Evolutionary conservation across 2,329 filamentous ascomycete genomes (phyloP), one percentile per base, ranked within the genome.

Genomic region (Stachybotrys elegans): DNA sequence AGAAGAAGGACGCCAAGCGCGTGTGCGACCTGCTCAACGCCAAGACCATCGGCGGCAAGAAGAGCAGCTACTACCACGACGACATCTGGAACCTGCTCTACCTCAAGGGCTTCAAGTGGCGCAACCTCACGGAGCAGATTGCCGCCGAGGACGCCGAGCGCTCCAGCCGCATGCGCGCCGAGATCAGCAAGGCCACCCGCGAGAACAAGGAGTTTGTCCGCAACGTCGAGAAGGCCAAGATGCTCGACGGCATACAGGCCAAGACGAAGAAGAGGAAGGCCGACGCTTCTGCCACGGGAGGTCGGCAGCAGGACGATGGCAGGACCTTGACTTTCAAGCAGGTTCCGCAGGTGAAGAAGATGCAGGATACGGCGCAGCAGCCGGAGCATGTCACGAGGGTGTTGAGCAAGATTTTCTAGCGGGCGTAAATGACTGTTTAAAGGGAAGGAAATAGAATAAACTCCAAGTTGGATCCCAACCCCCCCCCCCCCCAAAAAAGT

Each of bases 81-180:
- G 88, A 94, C 61, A 76, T 94, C 36, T 94, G 88, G 88, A 91
- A 86, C 55, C 69, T 93, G 50, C 76, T 86, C 48, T 94, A 94
- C 58, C 69, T 94, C 49, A 84, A 80, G 50, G 87, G 86, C 2
- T 92, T 93, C 69, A 93, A 92, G 65, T 94, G 88, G 88, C 71
- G 77, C 50, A 73, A 83, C 56, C 64, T 83, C 50, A 89, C 85
- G 45, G 84, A 88, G 62, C 85, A 91, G 67, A 90, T 92, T 53
- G 76, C 85, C 32, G 78, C 84, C 22, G 88, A 94, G 70, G 88
- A 91, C 60, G 87, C 88, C 5, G 88, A 92, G 66, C 71, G 88
- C 46, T 76, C 82, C 43, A 85, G 83, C 56, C 76, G 87, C 56
- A 80, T 93, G 76, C 71, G 86, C 46, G 84, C 86, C 12, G 88